Evolutionary conservation across 345 rosid species (phyloP).

Genomic region (Limnanthes douglasii): DNA sequence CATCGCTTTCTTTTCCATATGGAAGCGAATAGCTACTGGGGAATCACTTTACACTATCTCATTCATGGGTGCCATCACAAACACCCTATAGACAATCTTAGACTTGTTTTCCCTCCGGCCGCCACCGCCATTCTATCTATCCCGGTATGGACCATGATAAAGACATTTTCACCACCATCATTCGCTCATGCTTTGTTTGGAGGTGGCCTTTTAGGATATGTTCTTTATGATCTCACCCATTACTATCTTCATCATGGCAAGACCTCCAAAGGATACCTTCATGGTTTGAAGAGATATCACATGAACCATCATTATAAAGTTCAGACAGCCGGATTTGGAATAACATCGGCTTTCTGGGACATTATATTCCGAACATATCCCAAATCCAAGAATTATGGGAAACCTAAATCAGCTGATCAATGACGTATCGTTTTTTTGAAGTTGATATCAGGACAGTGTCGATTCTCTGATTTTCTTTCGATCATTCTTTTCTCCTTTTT

Average conservation of each 20-base stretch:
- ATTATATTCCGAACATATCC: conserved; percentile 78
- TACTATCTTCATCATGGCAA: conserved; percentile 42
- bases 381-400: too few species aligned
- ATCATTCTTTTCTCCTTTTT: too few species aligned
- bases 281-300: conserved; percentile 98
- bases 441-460: too few species aligned
- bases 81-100: background rate
- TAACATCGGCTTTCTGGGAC: conserved; percentile 90
- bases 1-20: conserved; percentile 74
- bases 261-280: conserved; percentile 59
- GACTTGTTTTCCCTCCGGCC: background rate
- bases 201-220: conserved; percentile 34
- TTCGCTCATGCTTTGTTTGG: conserved; percentile 31
- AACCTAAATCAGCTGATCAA: too few species aligned
- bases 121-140: background rate
- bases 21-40: conserved; percentile 51
- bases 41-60: conserved; percentile 43
- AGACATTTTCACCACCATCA: conserved; percentile 17
- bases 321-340: conserved; percentile 79
- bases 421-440: too few species aligned
- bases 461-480: too few species aligned
- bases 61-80: conserved; percentile 14
- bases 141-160: conserved; percentile 22
- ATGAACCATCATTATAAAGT: conserved; percentile 87
- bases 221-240: conserved; percentile 36